A percentile compares a stretch with the other conserved stretches of the same genome.
Conservation (phyloP, 768 basidiomycete species). For the Auriscalpium vulgare region DNA sequence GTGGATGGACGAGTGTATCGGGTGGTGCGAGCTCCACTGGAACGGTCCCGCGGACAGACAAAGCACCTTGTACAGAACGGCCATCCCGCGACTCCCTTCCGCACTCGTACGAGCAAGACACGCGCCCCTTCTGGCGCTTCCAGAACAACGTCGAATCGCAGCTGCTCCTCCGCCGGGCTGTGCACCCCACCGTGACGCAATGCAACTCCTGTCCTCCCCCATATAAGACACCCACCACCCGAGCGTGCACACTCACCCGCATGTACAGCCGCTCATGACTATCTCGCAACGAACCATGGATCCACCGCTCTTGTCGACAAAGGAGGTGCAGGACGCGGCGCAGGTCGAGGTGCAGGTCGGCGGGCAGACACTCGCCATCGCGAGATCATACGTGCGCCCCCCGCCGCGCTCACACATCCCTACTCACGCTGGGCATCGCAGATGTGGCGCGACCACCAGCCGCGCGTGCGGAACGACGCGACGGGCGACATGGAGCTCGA, state of each 20-base stretch:
- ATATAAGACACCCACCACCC: too few relatives aligned
- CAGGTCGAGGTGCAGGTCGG: conserved; percentile 3
- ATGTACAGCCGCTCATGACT: not conserved
- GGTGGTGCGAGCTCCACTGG: too few relatives aligned
- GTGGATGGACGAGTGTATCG: too few relatives aligned
- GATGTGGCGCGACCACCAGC: conserved; percentile 4
- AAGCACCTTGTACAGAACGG: too few relatives aligned
- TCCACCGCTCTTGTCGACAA: not conserved
- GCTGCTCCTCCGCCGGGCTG: too few relatives aligned
- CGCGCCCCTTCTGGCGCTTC: too few relatives aligned
- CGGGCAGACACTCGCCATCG: conserved; percentile 1
- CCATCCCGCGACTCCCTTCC: too few relatives aligned
- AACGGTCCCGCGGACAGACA: too few relatives aligned
- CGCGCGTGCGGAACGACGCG: not conserved
- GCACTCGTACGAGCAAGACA: too few relatives aligned
- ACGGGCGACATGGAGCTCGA: not conserved
- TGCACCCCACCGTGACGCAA: too few relatives aligned
- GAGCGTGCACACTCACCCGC: not conserved
- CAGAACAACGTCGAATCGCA: too few relatives aligned
- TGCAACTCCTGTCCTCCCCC: too few relatives aligned
- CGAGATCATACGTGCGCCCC: conserved; percentile 1
- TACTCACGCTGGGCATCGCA: not conserved
- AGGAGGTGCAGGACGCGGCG: not conserved
- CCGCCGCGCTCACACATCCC: not conserved
- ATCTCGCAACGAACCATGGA: not conserved